Base-by-base conservation (phyloP, 352 stramenopile genomes). In the Peronospora belbahrii region DNA sequence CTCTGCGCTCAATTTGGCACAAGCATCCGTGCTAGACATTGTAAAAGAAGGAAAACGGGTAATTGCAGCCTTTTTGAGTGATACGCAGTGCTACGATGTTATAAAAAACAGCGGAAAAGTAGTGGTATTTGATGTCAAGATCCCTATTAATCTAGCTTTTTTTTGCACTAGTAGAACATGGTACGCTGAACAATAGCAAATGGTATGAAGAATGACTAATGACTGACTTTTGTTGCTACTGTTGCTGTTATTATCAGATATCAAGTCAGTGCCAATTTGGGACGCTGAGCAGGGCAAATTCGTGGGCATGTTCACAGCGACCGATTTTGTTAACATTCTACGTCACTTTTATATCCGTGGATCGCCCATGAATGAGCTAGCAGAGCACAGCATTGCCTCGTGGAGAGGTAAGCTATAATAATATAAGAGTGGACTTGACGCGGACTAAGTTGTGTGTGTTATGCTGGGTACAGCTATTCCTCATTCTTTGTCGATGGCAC, bases 81-180 rank as follows among this genome's bases (percentile, higher is more conserved):
- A 77, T 6, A 83, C 94, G 49, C 83, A 78, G 54, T 97, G 92
- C 64, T 99, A 97, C 65, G 89, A 96, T 37, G 76, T 98, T n/a
- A 85, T 99, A 46, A 91, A 97, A 62, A 90, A 94, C 41, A 97
- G 88, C 63, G 93, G 95, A 34, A 99, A 92, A 57, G 84, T 98
- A 15, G 95, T 98, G 15, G 95, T 99, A 6, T 99, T 99, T 72
- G 96, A 99, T 66, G 94, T 96, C 36, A 97, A 96, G 62, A 99
- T 99, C 70, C 95, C 96, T 14, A 97, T 99, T 56, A 97, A 99
- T 56, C 70, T 99, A 28, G 96, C 96, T 23, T 99, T 99, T n/a
- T 79, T 98, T 98, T 67, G 96, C 96, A 10, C 75, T 99, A 24
- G 93, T 99, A n/a, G 96, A 99, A 66, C 96, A 99, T 74, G 95